Evolutionary conservation across 768 basidiomycete species (phyloP).

Genomic region (Termitomyces sp.): DNA sequence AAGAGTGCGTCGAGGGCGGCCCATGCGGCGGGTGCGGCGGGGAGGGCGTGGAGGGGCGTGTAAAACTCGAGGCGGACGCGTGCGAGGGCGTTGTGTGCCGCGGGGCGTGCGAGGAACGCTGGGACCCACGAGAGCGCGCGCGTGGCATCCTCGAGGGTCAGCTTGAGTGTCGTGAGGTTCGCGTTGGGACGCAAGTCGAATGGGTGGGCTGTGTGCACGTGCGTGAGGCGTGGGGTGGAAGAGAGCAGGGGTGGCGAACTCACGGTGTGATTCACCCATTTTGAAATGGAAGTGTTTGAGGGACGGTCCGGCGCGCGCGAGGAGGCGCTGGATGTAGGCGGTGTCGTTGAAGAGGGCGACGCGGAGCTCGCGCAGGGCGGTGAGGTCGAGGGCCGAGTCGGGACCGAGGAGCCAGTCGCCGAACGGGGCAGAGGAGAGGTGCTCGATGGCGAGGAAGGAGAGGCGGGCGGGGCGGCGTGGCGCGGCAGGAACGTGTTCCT

Average conservation of each 20-base stretch:
- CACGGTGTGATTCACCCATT: slow-evolving; percentile 36
- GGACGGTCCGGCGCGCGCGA: slow-evolving; percentile 27
- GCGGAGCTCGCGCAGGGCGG: slow-evolving; percentile 35
- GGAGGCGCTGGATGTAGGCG: slow-evolving; percentile 28
- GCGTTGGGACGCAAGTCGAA: slow-evolving; percentile 31
- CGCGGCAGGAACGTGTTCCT: neutral
- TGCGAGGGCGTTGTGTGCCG: slow-evolving; percentile 20
- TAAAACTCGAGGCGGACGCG: slow-evolving; percentile 37
- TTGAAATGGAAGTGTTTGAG: slow-evolving; percentile 41
- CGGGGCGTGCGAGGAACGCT: slow-evolving; percentile 26
- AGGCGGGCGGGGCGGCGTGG: slow-evolving; percentile 13
- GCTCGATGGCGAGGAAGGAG: slow-evolving; percentile 38
- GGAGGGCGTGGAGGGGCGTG: slow-evolving; percentile 33
- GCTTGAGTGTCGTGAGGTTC: slow-evolving; percentile 28
- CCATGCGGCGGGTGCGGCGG: slow-evolving; percentile 29
- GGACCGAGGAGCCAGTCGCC: slow-evolving; percentile 33
- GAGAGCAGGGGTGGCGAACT: slow-evolving; percentile 5
- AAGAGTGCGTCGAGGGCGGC: slow-evolving; percentile 29
- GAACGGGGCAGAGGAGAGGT: slow-evolving; percentile 30
- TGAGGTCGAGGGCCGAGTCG: slow-evolving; percentile 27
- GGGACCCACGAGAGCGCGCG: slow-evolving; percentile 34
- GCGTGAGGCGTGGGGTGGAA: too few relatives aligned
- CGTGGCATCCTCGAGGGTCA: slow-evolving; percentile 35
- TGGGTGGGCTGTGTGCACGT: slow-evolving; percentile 22
- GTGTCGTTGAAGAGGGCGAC: slow-evolving; percentile 36